A percentile compares a stretch with the other conserved stretches of the same genome.
Evolutionary conservation across 805 yeast genomes (phyloP).

Genomic region (Yamadazyma endophytica): DNA sequence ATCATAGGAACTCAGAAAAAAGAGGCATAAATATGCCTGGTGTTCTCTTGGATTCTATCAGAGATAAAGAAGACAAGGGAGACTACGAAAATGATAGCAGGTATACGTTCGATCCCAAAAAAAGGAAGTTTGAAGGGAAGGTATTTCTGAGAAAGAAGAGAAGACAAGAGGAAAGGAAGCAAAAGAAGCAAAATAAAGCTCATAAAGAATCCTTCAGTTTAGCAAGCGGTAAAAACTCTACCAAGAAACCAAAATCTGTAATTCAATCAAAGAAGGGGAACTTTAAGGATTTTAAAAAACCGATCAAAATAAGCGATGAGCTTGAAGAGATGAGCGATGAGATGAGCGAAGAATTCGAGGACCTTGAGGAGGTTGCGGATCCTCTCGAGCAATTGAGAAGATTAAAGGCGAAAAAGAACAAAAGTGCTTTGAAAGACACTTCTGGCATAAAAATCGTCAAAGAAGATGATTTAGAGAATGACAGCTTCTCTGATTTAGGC

Average conservation of each 20-base stretch:
- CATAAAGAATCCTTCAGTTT: neutral
- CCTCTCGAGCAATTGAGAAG: conserved; percentile 17
- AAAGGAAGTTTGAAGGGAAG: conserved; percentile 10
- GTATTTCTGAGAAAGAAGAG: conserved; percentile 28
- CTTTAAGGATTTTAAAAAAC: too few relatives aligned
- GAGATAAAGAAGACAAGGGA: conserved; percentile 36
- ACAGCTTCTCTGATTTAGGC: conserved; percentile 2
- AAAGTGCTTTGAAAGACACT: conserved; percentile 3
- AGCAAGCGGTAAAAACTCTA: neutral
- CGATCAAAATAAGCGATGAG: too few relatives aligned
- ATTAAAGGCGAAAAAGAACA: conserved; percentile 7
- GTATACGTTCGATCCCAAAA: conserved; percentile 4
- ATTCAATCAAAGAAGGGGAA: too few relatives aligned
- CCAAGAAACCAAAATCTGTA: too few relatives aligned
- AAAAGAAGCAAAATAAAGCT: conserved; percentile 22
- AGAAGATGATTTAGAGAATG: conserved; percentile 28
- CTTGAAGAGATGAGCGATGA: conserved; percentile 6
- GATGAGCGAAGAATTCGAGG: conserved; percentile 8
- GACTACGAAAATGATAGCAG: conserved; percentile 35
- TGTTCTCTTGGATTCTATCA: conserved; percentile 47
- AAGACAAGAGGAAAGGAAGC: conserved; percentile 29
- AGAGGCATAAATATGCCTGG: conserved; percentile 58
- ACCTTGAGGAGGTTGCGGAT: conserved; percentile 13
- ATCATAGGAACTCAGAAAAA: too few relatives aligned
- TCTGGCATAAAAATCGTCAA: conserved; percentile 22